phyloP scores from a whole-genome alignment of 805 yeast species.

The Suhomyces tanzawaensis region DNA sequence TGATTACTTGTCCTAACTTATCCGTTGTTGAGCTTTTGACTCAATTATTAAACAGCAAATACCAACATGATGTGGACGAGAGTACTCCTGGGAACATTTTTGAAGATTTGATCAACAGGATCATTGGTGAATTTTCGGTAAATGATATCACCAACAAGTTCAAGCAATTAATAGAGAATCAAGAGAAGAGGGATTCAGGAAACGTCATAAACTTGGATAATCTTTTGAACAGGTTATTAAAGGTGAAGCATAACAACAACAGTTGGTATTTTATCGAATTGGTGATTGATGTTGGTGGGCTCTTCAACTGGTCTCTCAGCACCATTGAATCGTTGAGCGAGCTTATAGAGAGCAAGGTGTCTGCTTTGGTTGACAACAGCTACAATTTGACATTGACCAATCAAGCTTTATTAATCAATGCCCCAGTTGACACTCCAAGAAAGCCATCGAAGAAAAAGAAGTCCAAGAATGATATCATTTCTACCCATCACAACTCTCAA shows the following conservation, averaged over 20 bases:
- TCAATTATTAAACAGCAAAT: constrained; percentile 52
- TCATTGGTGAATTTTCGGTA: constrained; percentile 62
- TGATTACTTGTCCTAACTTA: constrained; percentile 72
- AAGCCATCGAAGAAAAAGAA: constrained; percentile 26
- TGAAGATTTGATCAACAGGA: constrained; percentile 62
- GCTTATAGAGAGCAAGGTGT: constrained; percentile 48
- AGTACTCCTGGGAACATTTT: constrained; percentile 45
- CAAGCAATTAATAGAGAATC: constrained; percentile 28
- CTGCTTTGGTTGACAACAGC: constrained; percentile 40
- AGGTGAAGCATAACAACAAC: constrained; percentile 44
- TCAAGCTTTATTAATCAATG: constrained; percentile 36
- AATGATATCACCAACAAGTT: constrained; percentile 55
- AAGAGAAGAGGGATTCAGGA: constrained; percentile 24
- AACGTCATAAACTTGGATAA: constrained; percentile 37
- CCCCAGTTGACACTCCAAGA: constrained; percentile 21
- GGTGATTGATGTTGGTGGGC: constrained; percentile 70
- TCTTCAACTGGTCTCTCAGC: constrained; percentile 60
- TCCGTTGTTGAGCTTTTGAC: constrained; percentile 60
- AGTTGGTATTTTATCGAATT: constrained; percentile 64
- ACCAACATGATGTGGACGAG: constrained; percentile 37
- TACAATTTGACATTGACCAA: constrained; percentile 46
- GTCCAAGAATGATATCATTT: constrained; percentile 20
- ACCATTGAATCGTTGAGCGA: constrained; percentile 45
- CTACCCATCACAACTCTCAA: constrained; percentile 25
- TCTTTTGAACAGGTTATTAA: constrained; percentile 28